phyloP scores from a whole-genome alignment of 805 yeast species.

The Ogataea parapolymorpha region DNA sequence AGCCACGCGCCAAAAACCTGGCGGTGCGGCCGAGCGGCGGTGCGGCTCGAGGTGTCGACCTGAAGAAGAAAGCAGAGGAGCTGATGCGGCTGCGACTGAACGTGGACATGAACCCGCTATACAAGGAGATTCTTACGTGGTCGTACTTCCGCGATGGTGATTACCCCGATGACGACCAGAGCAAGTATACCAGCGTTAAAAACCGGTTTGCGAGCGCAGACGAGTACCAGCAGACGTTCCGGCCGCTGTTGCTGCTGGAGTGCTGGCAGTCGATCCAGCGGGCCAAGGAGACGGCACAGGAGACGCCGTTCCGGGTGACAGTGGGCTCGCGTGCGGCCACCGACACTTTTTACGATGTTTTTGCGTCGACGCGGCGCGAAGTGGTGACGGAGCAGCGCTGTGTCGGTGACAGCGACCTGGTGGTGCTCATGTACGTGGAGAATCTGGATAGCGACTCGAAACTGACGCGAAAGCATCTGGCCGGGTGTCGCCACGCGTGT shows the following conservation, averaged over 20 bases:
- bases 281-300: slow-evolving; percentile 58
- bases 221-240: slow-evolving; percentile 69
- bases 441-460: slow-evolving; percentile 31
- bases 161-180: slow-evolving; percentile 47
- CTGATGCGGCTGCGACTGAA: slow-evolving; percentile 75
- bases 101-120: slow-evolving; percentile 74
- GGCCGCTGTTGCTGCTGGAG: slow-evolving; percentile 81
- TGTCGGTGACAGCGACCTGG: slow-evolving; percentile 68
- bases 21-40: slow-evolving; percentile 8
- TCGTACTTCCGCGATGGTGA: slow-evolving; percentile 55
- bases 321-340: slow-evolving; percentile 80
- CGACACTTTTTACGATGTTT: slow-evolving; percentile 85
- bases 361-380: slow-evolving; percentile 60
- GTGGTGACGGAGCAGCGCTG: slow-evolving; percentile 50
- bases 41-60: slow-evolving; percentile 35
- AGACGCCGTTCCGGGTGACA: slow-evolving; percentile 59
- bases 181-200: slow-evolving; percentile 45
- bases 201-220: slow-evolving; percentile 52
- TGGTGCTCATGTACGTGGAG: slow-evolving; percentile 58
- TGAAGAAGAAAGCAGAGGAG: slow-evolving; percentile 60
- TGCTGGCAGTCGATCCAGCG: slow-evolving; percentile 90
- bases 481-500: slow-evolving; percentile 46
- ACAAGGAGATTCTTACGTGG: slow-evolving; percentile 71
- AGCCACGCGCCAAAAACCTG: slow-evolving; percentile 17
- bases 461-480: slow-evolving; percentile 15